A percentile compares a stretch with the other conserved stretches of the same genome.
These are phyloP conservation scores for Viola odorata DNA, from an alignment of 345 rosid species.

Conservation along the genomic window DNA sequence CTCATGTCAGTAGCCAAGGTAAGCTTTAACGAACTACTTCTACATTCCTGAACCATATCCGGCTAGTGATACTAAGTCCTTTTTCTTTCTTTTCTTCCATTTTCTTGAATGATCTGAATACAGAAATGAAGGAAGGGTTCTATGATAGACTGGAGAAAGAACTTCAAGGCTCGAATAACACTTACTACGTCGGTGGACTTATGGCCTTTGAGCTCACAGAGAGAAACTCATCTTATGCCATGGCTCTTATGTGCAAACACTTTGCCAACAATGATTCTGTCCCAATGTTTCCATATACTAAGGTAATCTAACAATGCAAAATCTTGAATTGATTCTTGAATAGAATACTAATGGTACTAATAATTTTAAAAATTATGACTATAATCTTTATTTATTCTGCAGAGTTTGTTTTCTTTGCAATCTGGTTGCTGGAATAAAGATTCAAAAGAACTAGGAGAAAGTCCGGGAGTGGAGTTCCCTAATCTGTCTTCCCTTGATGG, in stretches of 20 bases:
- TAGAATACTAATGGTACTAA: too few species aligned
- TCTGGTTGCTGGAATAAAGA: conserved; percentile 16
- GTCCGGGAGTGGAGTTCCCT: conserved; percentile 47
- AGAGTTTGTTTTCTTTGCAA: conserved; percentile 46
- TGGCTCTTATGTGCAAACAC: conserved; percentile 56
- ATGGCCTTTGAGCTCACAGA: conserved; percentile 68
- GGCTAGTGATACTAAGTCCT: conserved; percentile 6
- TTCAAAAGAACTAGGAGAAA: conserved; percentile 33
- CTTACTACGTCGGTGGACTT: conserved; percentile 62
- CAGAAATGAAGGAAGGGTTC: conserved; percentile 67
- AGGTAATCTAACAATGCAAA: conserved; percentile 28
- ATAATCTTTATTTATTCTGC: conserved; percentile 8
- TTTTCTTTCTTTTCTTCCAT: background rate
- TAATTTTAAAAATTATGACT: too few species aligned
- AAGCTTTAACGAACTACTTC: conserved; percentile 12
- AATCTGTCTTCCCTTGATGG: conserved; percentile 45
- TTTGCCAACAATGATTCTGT: conserved; percentile 36
- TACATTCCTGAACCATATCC: background rate
- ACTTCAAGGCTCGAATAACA: conserved; percentile 53
- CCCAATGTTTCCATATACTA: conserved; percentile 46
- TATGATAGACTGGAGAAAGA: conserved; percentile 48
- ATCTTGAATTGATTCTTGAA: background rate
- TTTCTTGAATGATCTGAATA: conserved; percentile 1
- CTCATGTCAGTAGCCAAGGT: conserved; percentile 60
- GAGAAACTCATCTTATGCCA: conserved; percentile 63